phyloP scores from a whole-genome alignment of 192 early-diverging fungal genomes.

The Coemansia sp. region DNA sequence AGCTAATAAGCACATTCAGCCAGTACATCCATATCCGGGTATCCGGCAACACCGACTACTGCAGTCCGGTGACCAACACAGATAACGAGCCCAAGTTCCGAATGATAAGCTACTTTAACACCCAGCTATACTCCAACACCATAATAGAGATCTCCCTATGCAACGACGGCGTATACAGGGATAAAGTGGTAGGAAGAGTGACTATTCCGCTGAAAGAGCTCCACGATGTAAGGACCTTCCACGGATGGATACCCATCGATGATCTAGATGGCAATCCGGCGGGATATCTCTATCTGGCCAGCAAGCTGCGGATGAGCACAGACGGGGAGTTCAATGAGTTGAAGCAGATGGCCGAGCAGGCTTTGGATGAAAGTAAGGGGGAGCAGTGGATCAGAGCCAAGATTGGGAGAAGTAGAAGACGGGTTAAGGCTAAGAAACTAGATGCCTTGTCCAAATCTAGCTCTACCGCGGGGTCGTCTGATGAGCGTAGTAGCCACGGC shows the following conservation, averaged over 20 bases:
- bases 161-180: conserved; percentile 24
- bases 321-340: conserved; percentile 16
- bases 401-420: conserved; percentile 12
- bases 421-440: conserved; percentile 8
- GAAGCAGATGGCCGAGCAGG: not conserved
- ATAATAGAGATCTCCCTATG: conserved; percentile 28
- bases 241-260: conserved; percentile 33
- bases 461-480: too few species aligned
- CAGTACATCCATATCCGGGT: conserved; percentile 31
- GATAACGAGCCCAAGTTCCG: conserved; percentile 25
- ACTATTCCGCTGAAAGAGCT: conserved; percentile 34
- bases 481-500: too few species aligned
- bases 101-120: conserved; percentile 25
- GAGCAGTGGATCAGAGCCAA: conserved; percentile 13
- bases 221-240: conserved; percentile 28
- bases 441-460: too few species aligned
- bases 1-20: not conserved
- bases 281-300: conserved; percentile 27
- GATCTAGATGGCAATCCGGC: conserved; percentile 14
- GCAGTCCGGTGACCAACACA: conserved; percentile 16
- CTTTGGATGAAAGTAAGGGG: not conserved
- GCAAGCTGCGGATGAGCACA: conserved; percentile 6
- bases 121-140: conserved; percentile 17
- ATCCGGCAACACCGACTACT: conserved; percentile 7
- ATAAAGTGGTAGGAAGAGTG: conserved; percentile 27